Conservation (phyloP, 192 early-diverging fungal species). For the Linnemannia zychae region DNA sequence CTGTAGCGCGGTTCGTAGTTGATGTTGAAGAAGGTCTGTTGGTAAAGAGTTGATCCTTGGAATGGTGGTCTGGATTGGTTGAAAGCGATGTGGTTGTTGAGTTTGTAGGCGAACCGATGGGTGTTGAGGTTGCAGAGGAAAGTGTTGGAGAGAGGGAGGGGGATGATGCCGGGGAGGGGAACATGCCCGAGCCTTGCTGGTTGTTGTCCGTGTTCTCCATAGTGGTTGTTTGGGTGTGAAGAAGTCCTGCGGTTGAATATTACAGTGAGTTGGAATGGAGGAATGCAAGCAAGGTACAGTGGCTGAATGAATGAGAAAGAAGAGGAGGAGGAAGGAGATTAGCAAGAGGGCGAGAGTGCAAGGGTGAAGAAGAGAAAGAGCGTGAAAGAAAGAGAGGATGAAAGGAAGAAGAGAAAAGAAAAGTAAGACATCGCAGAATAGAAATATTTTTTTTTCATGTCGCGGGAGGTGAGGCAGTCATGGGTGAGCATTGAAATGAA, state of each 20-base stretch:
- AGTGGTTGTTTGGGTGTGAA: neutral
- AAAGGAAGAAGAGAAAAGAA: neutral
- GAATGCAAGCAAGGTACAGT: neutral
- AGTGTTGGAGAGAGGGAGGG: neutral
- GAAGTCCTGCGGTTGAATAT: neutral
- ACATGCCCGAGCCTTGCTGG: conserved; percentile 9
- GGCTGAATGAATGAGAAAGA: neutral
- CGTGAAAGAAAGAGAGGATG: neutral
- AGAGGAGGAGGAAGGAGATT: neutral
- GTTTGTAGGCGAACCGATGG: conserved; percentile 11
- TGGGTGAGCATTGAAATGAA: neutral
- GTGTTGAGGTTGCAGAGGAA: neutral
- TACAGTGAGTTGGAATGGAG: neutral
- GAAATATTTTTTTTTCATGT: neutral
- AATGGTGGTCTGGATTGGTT: neutral
- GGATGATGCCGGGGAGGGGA: conserved; percentile 10
- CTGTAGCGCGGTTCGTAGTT: conserved; percentile 9
- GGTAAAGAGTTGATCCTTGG: neutral
- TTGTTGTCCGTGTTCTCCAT: neutral
- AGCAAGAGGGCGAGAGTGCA: neutral
- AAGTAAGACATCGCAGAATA: neutral
- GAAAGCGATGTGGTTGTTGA: conserved; percentile 29
- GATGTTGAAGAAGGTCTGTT: neutral
- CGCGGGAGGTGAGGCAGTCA: neutral
- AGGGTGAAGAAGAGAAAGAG: neutral